Conservation (phyloP, 306 rosid genomes). For the Cicer arietinum region DNA sequence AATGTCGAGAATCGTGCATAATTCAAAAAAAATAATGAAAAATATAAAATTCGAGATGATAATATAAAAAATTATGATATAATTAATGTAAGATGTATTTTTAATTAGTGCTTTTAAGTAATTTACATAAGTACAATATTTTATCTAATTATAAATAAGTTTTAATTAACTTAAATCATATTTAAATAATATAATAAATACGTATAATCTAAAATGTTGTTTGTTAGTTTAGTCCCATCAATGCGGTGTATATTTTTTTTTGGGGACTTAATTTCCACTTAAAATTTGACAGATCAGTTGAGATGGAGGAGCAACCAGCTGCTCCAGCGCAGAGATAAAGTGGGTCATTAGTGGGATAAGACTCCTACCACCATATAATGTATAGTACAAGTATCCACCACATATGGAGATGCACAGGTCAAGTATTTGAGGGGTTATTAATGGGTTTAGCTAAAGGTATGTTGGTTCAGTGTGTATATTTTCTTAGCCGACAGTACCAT, state of each 20-base stretch:
- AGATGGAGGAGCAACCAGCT: conserved; percentile 28
- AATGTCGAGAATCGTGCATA: too few species aligned
- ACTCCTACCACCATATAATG: conserved; percentile 50
- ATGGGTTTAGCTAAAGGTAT: conserved; percentile 43
- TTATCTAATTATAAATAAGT: too few species aligned
- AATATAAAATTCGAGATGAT: too few species aligned
- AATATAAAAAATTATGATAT: too few species aligned
- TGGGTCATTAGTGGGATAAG: conserved; percentile 43
- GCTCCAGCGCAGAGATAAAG: conserved; percentile 38
- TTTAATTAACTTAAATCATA: too few species aligned
- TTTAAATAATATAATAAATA: too few species aligned
- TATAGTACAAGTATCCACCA: conserved; percentile 42
- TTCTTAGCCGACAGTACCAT: conserved; percentile 43
- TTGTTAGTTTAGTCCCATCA: conserved; percentile 32
- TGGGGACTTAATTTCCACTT: conserved; percentile 36
- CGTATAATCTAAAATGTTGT: not conserved
- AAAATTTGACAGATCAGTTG: conserved; percentile 42
- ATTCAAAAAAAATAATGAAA: too few species aligned
- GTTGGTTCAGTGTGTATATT: conserved; percentile 47
- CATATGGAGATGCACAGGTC: conserved; percentile 38
- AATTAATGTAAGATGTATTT: too few species aligned
- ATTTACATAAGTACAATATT: too few species aligned
- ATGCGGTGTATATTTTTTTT: conserved; percentile 1
- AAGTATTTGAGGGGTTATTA: conserved; percentile 50
- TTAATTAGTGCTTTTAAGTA: too few species aligned